Evolutionary conservation across 2,329 filamentous ascomycete species (phyloP).

Genomic region (Thielaviopsis euricoi): DNA sequence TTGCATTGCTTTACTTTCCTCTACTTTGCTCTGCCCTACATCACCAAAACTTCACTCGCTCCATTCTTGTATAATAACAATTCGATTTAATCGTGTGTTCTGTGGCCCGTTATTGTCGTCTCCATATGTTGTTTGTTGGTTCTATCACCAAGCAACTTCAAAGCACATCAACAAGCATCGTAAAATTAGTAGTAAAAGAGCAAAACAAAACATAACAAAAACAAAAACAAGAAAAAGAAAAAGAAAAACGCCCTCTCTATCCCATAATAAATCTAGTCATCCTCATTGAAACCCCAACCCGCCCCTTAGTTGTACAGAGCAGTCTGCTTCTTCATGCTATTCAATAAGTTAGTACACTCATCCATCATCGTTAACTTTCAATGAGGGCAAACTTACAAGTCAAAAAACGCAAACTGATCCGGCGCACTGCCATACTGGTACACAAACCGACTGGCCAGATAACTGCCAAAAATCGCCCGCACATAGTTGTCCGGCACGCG

Average conservation of each 20-base stretch:
- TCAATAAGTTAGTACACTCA: background rate
- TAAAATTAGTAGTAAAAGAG: background rate
- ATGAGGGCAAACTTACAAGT: slow-evolving; percentile 55
- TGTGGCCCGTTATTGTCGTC: background rate
- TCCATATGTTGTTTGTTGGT: background rate
- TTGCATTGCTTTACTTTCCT: too few species aligned
- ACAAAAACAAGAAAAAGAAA: background rate
- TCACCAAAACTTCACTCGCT: too few species aligned
- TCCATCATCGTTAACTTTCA: background rate
- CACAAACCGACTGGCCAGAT: slow-evolving; percentile 86
- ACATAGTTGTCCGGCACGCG: slow-evolving; percentile 87
- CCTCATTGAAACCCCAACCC: too few species aligned
- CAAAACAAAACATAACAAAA: background rate
- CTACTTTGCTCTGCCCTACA: too few species aligned
- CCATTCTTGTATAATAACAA: too few species aligned
- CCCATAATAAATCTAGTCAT: background rate
- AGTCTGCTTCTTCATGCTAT: slow-evolving; percentile 36
- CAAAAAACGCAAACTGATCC: slow-evolving; percentile 95
- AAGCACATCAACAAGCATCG: background rate
- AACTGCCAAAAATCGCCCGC: slow-evolving; percentile 88
- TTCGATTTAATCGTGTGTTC: background rate
- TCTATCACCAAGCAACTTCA: background rate
- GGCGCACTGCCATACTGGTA: slow-evolving; percentile 88
- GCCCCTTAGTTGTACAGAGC: background rate
- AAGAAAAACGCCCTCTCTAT: slow-evolving; percentile 2